phyloP scores from a whole-genome alignment of 1,139 yeast species.

The Pichia sp. region DNA sequence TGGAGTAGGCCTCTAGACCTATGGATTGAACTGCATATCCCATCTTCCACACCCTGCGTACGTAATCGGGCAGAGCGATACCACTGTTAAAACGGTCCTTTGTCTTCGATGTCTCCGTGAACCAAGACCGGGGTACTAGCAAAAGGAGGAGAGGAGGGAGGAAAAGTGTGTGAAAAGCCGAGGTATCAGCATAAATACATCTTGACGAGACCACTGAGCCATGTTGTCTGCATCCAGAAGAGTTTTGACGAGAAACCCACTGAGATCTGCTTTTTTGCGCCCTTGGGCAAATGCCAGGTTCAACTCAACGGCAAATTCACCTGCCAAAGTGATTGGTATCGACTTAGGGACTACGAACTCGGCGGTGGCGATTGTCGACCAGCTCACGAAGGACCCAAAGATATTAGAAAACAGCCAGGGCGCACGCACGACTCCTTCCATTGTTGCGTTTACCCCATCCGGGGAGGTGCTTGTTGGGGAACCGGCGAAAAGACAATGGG shows the following conservation, averaged over 20 bases:
- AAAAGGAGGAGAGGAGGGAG: neutral
- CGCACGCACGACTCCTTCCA: constrained; percentile 66
- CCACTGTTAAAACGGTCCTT: neutral
- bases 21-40: no score
- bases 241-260: neutral
- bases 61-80: neutral
- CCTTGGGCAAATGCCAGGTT: neutral
- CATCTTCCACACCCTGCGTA: no score
- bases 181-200: neutral
- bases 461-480: constrained; percentile 52
- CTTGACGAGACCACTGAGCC: neutral
- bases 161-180: neutral
- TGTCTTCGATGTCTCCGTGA: neutral
- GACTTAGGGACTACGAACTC: constrained; percentile 81
- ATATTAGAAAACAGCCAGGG: constrained; percentile 70
- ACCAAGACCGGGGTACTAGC: neutral
- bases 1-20: neutral
- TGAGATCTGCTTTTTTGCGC: neutral
- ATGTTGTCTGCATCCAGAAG: neutral
- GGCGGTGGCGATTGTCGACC: constrained; percentile 64
- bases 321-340: constrained; percentile 56
- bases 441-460: constrained; percentile 53
- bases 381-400: constrained; percentile 39
- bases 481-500: constrained; percentile 64
- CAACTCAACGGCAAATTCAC: constrained; percentile 5